Base-by-base conservation (phyloP, 176 grass and related monocot genomes). In the Lolium multiflorum region DNA sequence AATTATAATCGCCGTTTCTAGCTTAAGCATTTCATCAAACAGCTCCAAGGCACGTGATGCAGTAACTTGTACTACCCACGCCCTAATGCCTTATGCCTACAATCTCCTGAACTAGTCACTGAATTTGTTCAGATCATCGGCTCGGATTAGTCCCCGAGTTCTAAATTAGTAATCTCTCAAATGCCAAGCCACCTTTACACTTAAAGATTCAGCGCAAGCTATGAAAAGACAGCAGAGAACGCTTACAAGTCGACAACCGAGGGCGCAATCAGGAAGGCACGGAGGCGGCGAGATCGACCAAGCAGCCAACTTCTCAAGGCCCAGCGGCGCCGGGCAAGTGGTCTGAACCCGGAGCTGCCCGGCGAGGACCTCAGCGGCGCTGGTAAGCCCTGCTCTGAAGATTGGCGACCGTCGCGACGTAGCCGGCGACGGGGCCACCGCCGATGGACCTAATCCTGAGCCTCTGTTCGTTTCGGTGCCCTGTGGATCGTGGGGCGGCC, bases 1-100 rank as follows among this genome's bases (percentile, higher is more conserved):
- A n/a, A 41, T 4, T 5, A 3, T 58, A 39, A 26, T 24, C 11
- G 12, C 4, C 9, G 31, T 0, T 20, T 73, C 14, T 22, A 16
- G 78, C 1, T 4, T 58, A 21, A 79, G 71, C 71, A 90, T 86
- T 90, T 77, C 52, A 31, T 86, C 83, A 55, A 71, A 82, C 71
- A 63, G 26, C n/a, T 62, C 0, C 49, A 24, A 38, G 43, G 15
- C 60, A 77, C 18, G 21, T 0, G 17, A 67, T 20, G 1, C 6
- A 17, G 5, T 0, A 12, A n/a, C 25, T 8, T 18, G 51, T n/a
- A 16, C 17, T 11, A 0, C 4, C 35, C 9, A 39, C 44, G 4
- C 15, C 41, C 22, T 7, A 60, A 58, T 2, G 26, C 41, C 22
- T 7, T 49, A 58, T 1, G 26, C 2, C 20, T 5, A 21, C 21